A percentile compares a stretch with the other conserved stretches of the same genome.
phyloP scores from a whole-genome alignment of 2,329 filamentous ascomycete genomes.

The Sarocladiaceae sp. region DNA sequence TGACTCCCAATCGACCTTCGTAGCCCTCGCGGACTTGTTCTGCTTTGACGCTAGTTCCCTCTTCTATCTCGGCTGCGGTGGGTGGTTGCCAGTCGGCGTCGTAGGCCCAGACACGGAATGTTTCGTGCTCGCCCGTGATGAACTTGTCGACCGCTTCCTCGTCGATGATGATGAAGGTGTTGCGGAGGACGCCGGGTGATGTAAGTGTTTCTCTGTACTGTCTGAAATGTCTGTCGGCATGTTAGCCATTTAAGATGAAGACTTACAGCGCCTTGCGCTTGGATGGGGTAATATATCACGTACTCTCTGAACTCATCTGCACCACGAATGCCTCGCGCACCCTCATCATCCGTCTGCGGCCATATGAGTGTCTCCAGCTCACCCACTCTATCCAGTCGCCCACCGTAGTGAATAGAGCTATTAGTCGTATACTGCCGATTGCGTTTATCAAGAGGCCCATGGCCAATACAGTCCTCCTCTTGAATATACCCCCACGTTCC shows the following conservation, averaged over 20 bases:
- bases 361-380: background rate
- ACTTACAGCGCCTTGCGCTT: too few species aligned
- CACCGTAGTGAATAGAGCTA: conserved; percentile 4
- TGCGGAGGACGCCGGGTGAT: conserved; percentile 11
- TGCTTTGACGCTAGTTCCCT: background rate
- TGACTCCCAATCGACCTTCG: conserved; percentile 15
- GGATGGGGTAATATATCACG: conserved; percentile 1
- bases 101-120: conserved; percentile 16
- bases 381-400: background rate
- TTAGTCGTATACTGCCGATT: background rate
- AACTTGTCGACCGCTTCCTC: conserved; percentile 6
- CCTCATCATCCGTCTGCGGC: conserved; percentile 12
- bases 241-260: too few species aligned
- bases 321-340: background rate
- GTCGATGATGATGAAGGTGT: conserved; percentile 15
- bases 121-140: conserved; percentile 12
- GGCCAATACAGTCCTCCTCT: background rate
- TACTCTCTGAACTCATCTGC: conserved; percentile 9
- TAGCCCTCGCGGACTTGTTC: conserved; percentile 12
- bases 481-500: background rate
- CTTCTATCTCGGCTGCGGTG: background rate
- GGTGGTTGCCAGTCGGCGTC: conserved; percentile 17
- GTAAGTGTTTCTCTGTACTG: conserved; percentile 12
- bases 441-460: background rate
- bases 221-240: conserved; percentile 16